A percentile compares a stretch with the other conserved stretches of the same genome.
These are phyloP conservation scores for Fusarium nanum DNA, from an alignment of 2,329 filamentous ascomycete species.

Conservation along the genomic window DNA sequence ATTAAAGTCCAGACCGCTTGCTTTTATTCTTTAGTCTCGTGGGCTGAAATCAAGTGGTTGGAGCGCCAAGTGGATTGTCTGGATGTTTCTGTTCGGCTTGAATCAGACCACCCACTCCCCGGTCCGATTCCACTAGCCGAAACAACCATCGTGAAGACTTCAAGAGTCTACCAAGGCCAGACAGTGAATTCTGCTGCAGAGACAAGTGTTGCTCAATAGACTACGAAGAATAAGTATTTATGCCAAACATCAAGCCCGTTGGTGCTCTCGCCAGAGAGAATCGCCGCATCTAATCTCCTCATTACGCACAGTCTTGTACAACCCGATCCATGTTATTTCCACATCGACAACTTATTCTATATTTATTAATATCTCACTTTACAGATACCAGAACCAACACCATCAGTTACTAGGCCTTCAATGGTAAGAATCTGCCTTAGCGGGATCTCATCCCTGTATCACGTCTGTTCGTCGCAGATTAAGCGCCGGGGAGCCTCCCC, in stretches of 20 bases:
- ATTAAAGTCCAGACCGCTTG: background rate
- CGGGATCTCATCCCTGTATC: background rate
- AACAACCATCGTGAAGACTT: background rate
- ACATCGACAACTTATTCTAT: background rate
- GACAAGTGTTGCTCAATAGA: no score
- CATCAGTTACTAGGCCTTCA: no score
- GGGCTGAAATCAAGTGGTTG: background rate
- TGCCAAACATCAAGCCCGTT: no score
- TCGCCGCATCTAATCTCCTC: background rate
- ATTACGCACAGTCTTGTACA: background rate
- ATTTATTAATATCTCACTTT: background rate
- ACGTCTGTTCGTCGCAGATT: background rate
- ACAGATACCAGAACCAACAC: no score
- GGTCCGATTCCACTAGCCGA: background rate
- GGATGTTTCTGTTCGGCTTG: background rate
- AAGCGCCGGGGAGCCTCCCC: conserved; percentile 11
- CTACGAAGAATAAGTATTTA: no score
- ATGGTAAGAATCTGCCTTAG: background rate
- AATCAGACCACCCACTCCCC: background rate
- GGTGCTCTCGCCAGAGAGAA: no score
- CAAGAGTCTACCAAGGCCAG: no score
- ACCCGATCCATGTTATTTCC: background rate
- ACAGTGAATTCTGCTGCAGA: no score
- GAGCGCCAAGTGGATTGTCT: background rate
- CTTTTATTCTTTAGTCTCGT: background rate